Base-by-base conservation (phyloP, 1,284 basidiomycete species). In the Ganoderma leucocontextum region DNA sequence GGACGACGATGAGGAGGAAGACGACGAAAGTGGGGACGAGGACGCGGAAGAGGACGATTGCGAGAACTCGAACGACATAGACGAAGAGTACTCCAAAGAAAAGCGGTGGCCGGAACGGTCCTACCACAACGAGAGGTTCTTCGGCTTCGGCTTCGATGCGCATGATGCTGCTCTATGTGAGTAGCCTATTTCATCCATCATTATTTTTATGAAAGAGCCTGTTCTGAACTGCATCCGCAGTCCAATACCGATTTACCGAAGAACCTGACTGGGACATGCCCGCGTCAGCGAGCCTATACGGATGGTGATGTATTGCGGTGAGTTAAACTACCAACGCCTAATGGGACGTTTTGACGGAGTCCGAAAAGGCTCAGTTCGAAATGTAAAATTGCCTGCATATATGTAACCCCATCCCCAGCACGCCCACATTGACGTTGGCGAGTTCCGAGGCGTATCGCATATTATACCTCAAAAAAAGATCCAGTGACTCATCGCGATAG, bases 221-320 rank as follows among this genome's bases (percentile, higher is more conserved):
- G 2, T 13, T 25, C 47, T 52, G 47, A 25, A 52, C 22, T 25
- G 22, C n/a, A 13, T 25, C n/a, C 12, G 22, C 47, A 52, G 47
- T 52, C 22, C 47, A 12, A 29, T 52, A 52, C 22, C 47, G 13
- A 13, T 52, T 52, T 22, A 52, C 47, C 47, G 22, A 52, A 12
- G 47, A 52, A 52, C 22, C 47, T 13, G 47, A 52, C 47, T 52
- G 47, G 47, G 47, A 52, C 12, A 52, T 52, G 47, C 47, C 47
- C 22, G 47, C 22, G 10, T 52, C 22, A 25, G 47, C 47, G 22
- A 25, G 47, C 22, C 12, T 12, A 0, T 52, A 22, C 22, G 47
- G n/a, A 10, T 52, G 22, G 47, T 52, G 47, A 52, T n/a, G n/a
- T n/a, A n/a, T n/a, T n/a, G n/a, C n/a, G n/a, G n/a, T n/a, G n/a